Base-by-base conservation (phyloP, 192 early-diverging fungal species). In the Rhizophagus clarus region DNA sequence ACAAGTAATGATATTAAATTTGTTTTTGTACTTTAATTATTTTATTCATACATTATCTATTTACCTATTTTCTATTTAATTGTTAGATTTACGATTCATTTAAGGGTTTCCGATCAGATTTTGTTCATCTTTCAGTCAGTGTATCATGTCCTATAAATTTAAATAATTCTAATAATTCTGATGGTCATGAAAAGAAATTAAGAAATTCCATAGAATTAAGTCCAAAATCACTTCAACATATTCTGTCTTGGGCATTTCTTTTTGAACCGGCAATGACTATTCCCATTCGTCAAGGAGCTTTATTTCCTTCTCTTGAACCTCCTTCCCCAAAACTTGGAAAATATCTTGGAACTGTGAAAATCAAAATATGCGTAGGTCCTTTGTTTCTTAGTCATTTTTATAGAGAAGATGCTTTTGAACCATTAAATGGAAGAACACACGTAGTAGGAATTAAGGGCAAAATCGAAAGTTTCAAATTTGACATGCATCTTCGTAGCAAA, bases 211-310 rank as follows among this genome's bases (percentile, higher is more conserved):
- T 87, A 61, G 81, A 86, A 34, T 61, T 86, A 6, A 86, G 79
- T 24, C 81, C 84, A 5, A 77, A 77, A 42, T 82, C 84, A 28
- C 26, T 86, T 47, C 70, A 81, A 29, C 86, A 87, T 47, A 84
- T 82, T 67, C 56, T 85, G 12, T 60, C 79, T 6, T 84, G 82
- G 80, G 82, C 80, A 17, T 80, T 83, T n/a, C 60, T 87, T 17
- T 87, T 87, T 83, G 86, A 85, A 66, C 81, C 82, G 47, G 83
- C 75, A 17, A 87, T 87, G 84, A 14, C 77, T 31, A 76, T 84
- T 29, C 86, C 86, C 24, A 79, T 84, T 22, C 81, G 84, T 2
- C 56, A 64, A 28, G 86, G 86, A 11, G 28, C 76, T n/a, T 64
- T 85, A n/a, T 87, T 83, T 56, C 86, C 86, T 12, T 80, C 69